Conservation (phyloP, 2,329 filamentous ascomycete species). For the Penicillium aurantiogriseum region DNA sequence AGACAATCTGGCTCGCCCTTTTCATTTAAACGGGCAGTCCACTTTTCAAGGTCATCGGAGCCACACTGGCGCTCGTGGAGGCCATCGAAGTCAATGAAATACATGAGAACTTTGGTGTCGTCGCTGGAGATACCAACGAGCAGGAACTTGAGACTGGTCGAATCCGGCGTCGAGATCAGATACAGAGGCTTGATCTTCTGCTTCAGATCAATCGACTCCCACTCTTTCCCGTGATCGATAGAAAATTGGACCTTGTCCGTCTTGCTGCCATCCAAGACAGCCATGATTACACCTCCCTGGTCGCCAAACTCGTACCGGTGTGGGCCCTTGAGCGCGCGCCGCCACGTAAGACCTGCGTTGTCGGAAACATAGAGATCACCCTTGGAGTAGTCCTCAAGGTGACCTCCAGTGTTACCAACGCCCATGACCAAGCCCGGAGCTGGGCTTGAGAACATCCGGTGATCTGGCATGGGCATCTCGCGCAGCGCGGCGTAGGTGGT, state of each 20-base stretch:
- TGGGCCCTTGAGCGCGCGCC: conserved; percentile 67
- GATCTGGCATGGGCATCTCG: conserved; percentile 68
- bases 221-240: conserved; percentile 81
- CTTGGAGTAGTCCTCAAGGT: conserved; percentile 67
- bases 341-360: conserved; percentile 86
- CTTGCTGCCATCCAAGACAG: conserved; percentile 65
- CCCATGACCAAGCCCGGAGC: conserved; percentile 93
- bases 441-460: conserved; percentile 82
- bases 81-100: conserved; percentile 79
- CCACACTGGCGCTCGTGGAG: conserved; percentile 78
- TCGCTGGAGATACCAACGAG: conserved; percentile 64
- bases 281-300: conserved; percentile 83
- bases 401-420: conserved; percentile 81
- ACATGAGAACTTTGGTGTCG: conserved; percentile 56
- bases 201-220: conserved; percentile 70
- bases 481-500: conserved; percentile 56
- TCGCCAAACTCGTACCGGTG: conserved; percentile 98
- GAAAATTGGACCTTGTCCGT: conserved; percentile 71
- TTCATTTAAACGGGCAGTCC: conserved; percentile 79
- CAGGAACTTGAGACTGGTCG: conserved; percentile 87
- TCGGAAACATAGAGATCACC: conserved; percentile 86
- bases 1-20: conserved; percentile 81
- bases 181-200: conserved; percentile 68
- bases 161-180: conserved; percentile 86
- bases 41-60: conserved; percentile 72